These are phyloP conservation scores for Platanus orientalis DNA, from an alignment of 164 flowering plant genomes.

Conservation along the genomic window DNA sequence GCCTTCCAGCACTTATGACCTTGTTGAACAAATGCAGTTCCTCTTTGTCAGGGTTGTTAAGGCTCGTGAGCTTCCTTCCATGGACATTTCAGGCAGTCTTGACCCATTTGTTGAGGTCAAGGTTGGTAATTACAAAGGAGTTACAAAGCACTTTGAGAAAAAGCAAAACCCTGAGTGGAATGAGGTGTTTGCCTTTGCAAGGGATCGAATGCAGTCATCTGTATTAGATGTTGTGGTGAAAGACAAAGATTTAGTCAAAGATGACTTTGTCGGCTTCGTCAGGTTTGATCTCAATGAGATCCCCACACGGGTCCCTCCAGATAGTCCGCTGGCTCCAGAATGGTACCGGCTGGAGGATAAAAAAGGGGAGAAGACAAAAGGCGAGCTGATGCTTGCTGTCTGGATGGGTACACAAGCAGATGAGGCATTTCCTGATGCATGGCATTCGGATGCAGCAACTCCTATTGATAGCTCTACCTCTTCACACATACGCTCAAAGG, in stretches of 20 bases:
- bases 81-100: conserved; percentile 82
- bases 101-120: conserved; percentile 91
- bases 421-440: conserved; percentile 88
- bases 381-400: conserved; percentile 92
- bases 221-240: conserved; percentile 70
- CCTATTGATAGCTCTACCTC: conserved; percentile 49
- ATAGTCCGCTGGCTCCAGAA: conserved; percentile 91
- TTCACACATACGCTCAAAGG: conserved; percentile 69
- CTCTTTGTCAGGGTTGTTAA: conserved; percentile 89
- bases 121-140: conserved; percentile 85
- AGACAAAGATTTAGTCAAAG: conserved; percentile 82
- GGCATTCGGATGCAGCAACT: conserved; percentile 90
- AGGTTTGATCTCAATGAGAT: conserved; percentile 85
- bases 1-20: conserved; percentile 78
- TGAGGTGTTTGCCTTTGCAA: conserved; percentile 82
- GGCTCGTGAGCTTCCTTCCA: conserved; percentile 82
- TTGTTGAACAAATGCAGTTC: conserved; percentile 88
- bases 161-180: conserved; percentile 82
- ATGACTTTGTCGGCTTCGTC: conserved; percentile 78
- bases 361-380: conserved; percentile 69
- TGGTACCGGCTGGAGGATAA: conserved; percentile 84
- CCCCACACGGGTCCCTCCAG: conserved; percentile 85
- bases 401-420: conserved; percentile 98
- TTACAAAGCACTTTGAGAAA: conserved; percentile 73
- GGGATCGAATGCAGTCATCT: conserved; percentile 80